Evolutionary conservation across 2,329 filamentous ascomycete species (phyloP), one percentile per base, ranked within the genome.

Genomic region (Fusarium sp.): DNA sequence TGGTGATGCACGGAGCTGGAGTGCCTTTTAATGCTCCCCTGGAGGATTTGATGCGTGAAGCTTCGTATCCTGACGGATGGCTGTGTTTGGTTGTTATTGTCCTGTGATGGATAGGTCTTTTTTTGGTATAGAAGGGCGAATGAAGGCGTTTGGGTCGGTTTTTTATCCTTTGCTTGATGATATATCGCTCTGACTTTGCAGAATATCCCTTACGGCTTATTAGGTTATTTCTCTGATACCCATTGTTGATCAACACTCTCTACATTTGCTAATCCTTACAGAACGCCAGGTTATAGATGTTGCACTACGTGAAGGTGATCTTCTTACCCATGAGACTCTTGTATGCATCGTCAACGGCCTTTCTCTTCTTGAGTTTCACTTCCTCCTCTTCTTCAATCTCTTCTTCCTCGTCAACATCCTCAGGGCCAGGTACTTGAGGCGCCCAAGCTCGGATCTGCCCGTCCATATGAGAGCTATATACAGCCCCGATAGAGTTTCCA

Each of bases 41-140:
- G 19, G 92, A 93, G 74, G 95, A 97, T 46, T 78, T 99, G 59
- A 92, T 96, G 80, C 86, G 89, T 57, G 91, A 91, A 74, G 91
- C 92, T 6, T 89, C 93, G 3, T 98, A 97, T 82, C 89, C 93
- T 0, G 96, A 99, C 79, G 96, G 96, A 0, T 99, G 94, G 91
- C 78, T 97, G 25, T 93, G 93, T 78, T 79, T 97, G 41, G 92
- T 93, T 52, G 87, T 97, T 7, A 85, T 90, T 20, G 90, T 96
- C 82, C 83, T 93, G 75, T 82, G 65, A 77, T 45, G 22, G 20
- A 32, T 30, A 40, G 25, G 50, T 40, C n/a, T 54, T 48, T n/a
- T n/a, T 23, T 25, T 48, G 10, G 52, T 45, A 58, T 62, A 61
- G 53, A 49, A 65, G 19, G 49, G 55, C 58, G 62, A 48, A 56